These are phyloP conservation scores for Friedmanniomyces simplex DNA, from an alignment of 495 filamentous ascomycete species.

Conservation along the genomic window DNA sequence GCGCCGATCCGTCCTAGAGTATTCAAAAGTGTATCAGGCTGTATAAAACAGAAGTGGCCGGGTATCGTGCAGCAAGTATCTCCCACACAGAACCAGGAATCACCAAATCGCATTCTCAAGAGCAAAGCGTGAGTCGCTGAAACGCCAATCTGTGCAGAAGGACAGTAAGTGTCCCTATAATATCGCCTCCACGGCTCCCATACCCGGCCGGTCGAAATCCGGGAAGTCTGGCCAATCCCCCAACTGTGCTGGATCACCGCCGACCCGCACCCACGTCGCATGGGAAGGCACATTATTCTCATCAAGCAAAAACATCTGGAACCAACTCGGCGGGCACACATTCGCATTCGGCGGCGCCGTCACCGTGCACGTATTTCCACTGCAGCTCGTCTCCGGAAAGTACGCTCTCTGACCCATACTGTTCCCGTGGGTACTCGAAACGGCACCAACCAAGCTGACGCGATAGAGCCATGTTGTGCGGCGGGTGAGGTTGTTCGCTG, in stretches of 20 bases:
- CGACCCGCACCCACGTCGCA: background rate
- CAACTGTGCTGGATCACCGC: background rate
- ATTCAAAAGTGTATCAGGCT: too few relatives aligned
- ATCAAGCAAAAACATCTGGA: constrained; percentile 1
- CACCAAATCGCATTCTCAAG: background rate
- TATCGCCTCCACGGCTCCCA: constrained; percentile 1
- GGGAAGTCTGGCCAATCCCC: background rate
- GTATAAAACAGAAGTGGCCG: too few relatives aligned
- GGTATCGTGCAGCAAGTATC: too few relatives aligned
- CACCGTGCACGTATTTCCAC: background rate
- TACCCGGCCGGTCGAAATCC: background rate
- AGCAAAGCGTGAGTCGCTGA: background rate
- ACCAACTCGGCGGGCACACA: too few relatives aligned
- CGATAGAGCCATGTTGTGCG: background rate
- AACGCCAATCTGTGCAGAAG: background rate
- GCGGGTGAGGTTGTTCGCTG: background rate
- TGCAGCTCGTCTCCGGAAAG: background rate
- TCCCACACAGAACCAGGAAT: too few relatives aligned
- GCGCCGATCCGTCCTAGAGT: too few relatives aligned
- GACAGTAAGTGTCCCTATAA: background rate
- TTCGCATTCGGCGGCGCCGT: background rate
- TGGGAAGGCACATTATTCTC: background rate
- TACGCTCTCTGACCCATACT: background rate
- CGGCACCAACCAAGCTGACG: background rate
- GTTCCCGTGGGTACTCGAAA: background rate